Conservation (phyloP, 139 green algal genomes). For the Coelastrella sp. region DNA sequence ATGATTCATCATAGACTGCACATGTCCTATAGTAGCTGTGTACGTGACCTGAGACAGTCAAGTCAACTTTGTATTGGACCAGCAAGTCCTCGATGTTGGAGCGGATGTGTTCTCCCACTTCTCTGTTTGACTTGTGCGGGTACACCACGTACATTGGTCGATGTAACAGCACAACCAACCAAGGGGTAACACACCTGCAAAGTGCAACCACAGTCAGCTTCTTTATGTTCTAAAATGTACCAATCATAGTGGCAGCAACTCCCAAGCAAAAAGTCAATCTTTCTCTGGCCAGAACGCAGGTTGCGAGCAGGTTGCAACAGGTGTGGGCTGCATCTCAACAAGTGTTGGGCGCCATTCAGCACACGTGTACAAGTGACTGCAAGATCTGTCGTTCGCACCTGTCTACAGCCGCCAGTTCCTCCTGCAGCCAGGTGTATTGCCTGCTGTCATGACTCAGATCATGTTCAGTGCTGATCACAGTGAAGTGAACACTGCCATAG, state of each 20-base stretch:
- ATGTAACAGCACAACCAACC: slow-evolving; percentile 82
- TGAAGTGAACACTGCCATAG: slow-evolving; percentile 80
- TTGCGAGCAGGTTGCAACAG: too few relatives aligned
- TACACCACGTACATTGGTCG: slow-evolving; percentile 89
- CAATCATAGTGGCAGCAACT: too few relatives aligned
- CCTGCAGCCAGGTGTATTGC: slow-evolving; percentile 81
- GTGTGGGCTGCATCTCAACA: too few relatives aligned
- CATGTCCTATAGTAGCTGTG: slow-evolving; percentile 83
- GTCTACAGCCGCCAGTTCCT: slow-evolving; percentile 78
- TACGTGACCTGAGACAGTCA: slow-evolving; percentile 78
- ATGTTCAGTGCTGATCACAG: slow-evolving; percentile 85
- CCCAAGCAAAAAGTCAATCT: too few relatives aligned
- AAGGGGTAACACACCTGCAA: slow-evolving; percentile 71
- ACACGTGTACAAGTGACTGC: too few relatives aligned
- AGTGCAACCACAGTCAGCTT: background rate
- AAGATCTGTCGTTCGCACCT: slow-evolving; percentile 51
- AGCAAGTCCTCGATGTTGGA: slow-evolving; percentile 73
- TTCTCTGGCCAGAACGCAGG: too few relatives aligned
- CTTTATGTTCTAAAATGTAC: too few relatives aligned
- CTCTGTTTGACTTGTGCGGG: slow-evolving; percentile 83
- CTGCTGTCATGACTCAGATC: slow-evolving; percentile 62
- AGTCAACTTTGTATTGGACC: slow-evolving; percentile 72
- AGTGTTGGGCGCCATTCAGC: too few relatives aligned
- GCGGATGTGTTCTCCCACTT: slow-evolving; percentile 78
- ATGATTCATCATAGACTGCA: slow-evolving; percentile 54